Percentiles rank a stretch among this genome's conserved stretches.
These are phyloP conservation scores for Prunus kanzakura DNA, from an alignment of 306 rosid species.

Conservation along the genomic window DNA sequence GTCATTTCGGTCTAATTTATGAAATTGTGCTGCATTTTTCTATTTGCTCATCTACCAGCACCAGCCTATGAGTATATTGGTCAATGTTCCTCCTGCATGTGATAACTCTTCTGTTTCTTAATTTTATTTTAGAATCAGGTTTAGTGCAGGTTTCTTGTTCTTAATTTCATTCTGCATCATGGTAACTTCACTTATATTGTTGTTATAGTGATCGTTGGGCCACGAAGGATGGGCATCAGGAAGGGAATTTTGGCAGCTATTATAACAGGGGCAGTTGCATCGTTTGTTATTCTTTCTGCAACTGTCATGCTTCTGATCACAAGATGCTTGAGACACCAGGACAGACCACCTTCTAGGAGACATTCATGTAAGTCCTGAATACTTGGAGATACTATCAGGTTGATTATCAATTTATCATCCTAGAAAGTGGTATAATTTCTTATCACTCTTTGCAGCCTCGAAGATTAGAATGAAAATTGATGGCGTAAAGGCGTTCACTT, in stretches of 20 bases:
- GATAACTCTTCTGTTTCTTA: neutral
- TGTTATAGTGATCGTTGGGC: slow-evolving; percentile 30
- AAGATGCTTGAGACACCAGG: slow-evolving; percentile 35
- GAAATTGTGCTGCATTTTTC: slow-evolving; percentile 7
- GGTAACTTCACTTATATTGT: neutral
- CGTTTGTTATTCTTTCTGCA: slow-evolving; percentile 42
- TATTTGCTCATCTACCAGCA: neutral
- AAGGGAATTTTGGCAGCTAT: slow-evolving; percentile 39
- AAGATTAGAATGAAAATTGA: slow-evolving; percentile 58
- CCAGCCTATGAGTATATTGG: too few relatives aligned
- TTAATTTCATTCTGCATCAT: slow-evolving; percentile 1
- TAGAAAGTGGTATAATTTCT: slow-evolving; percentile 18
- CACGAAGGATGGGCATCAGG: slow-evolving; percentile 23
- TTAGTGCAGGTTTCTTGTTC: slow-evolving; percentile 1
- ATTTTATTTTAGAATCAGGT: too few relatives aligned
- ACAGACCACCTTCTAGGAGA: slow-evolving; percentile 44
- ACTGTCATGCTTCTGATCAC: slow-evolving; percentile 34
- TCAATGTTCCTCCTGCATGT: neutral
- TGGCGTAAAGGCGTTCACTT: slow-evolving; percentile 69
- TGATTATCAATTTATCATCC: slow-evolving; percentile 2
- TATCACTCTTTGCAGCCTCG: slow-evolving; percentile 49
- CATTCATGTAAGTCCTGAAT: slow-evolving; percentile 46
- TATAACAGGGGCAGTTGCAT: slow-evolving; percentile 45
- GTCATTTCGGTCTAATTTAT: neutral
- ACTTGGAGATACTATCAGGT: slow-evolving; percentile 2